These are phyloP conservation scores for Malassezia pachydermatis DNA, from an alignment of 1,284 basidiomycete species.

Conservation along the genomic window DNA sequence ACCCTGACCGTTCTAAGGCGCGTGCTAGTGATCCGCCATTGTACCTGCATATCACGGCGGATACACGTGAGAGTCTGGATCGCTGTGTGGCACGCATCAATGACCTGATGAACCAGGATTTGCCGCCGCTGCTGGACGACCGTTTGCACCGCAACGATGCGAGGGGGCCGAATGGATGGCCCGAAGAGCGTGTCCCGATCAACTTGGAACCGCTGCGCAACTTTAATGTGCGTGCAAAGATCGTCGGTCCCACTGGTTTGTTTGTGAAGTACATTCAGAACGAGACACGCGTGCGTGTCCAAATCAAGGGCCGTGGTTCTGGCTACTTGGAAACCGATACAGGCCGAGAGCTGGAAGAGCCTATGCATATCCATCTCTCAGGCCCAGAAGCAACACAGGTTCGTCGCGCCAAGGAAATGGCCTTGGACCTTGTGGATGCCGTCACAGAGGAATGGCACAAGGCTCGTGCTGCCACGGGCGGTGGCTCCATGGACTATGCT, in stretches of 20 bases:
- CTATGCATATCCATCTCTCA: slow-evolving; percentile 58
- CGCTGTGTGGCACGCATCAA: slow-evolving; percentile 71
- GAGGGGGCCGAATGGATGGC: slow-evolving; percentile 21
- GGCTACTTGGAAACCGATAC: slow-evolving; percentile 93
- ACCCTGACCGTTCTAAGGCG: slow-evolving; percentile 54
- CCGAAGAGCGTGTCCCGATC: slow-evolving; percentile 54
- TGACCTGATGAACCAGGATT: slow-evolving; percentile 72
- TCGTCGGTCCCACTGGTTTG: slow-evolving; percentile 77
- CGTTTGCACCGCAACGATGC: slow-evolving; percentile 25
- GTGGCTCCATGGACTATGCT: slow-evolving; percentile 9
- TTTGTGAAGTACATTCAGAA: slow-evolving; percentile 98
- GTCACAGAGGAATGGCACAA: slow-evolving; percentile 40
- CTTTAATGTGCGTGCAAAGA: slow-evolving; percentile 94
- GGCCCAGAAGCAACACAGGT: slow-evolving; percentile 39
- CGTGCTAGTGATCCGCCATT: slow-evolving; percentile 55
- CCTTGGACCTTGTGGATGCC: slow-evolving; percentile 39
- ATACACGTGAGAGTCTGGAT: slow-evolving; percentile 63
- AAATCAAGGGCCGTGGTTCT: slow-evolving; percentile 89
- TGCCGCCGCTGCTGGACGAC: slow-evolving; percentile 41
- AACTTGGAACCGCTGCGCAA: slow-evolving; percentile 80
- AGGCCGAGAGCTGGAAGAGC: slow-evolving; percentile 76
- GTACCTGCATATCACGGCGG: slow-evolving; percentile 84
- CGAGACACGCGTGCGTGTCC: slow-evolving; percentile 91
- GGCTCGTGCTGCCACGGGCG: slow-evolving; percentile 23
- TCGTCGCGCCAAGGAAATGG: slow-evolving; percentile 32